A percentile compares a stretch with the other conserved stretches of the same genome.
These are phyloP conservation scores for Ganoderma resinaceum DNA, from an alignment of 1,284 basidiomycete genomes.

Conservation along the genomic window DNA sequence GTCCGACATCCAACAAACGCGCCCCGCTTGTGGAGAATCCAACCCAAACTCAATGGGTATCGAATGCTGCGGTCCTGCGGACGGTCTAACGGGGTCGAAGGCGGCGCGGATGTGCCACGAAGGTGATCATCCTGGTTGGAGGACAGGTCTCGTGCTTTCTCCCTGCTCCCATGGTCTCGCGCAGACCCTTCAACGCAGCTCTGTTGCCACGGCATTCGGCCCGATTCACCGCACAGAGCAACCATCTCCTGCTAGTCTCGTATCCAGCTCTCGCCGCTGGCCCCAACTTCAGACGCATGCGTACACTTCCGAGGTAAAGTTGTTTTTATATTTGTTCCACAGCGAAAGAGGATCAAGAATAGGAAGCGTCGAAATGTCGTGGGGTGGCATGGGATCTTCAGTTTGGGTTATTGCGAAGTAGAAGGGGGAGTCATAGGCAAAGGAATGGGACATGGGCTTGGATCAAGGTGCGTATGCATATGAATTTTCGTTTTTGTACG, in stretches of 20 bases:
- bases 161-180: neutral
- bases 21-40: neutral
- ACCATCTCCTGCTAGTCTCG: neutral
- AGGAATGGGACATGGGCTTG: neutral
- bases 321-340: neutral
- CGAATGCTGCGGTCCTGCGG: neutral
- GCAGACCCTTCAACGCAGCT: neutral
- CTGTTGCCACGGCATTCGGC: neutral
- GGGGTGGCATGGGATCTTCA: neutral
- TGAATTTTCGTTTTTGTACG: neutral
- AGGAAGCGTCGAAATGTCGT: neutral
- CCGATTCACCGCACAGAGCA: neutral
- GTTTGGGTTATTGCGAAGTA: neutral
- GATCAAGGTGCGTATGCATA: neutral
- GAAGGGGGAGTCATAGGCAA: neutral
- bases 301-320: neutral
- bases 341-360: neutral
- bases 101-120: neutral
- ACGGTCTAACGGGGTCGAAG: neutral
- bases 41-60: neutral
- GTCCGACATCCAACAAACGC: neutral
- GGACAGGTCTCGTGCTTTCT: neutral
- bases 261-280: neutral
- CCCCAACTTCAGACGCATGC: neutral
- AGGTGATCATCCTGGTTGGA: constrained; percentile 1